phyloP scores from a whole-genome alignment of 345 rosid genomes.

The Brassica cretica region DNA sequence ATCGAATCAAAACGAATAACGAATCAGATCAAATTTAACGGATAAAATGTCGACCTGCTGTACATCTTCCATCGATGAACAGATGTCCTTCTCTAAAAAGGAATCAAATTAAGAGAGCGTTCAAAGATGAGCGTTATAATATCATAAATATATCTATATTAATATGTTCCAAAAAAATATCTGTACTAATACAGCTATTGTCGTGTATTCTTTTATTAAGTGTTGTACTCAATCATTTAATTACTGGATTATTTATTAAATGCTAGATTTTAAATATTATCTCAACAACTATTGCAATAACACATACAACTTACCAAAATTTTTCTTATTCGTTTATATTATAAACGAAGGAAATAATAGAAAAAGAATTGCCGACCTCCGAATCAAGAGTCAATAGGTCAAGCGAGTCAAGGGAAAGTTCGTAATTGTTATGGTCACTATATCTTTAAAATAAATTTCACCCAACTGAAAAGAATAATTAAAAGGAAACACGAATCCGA shows the following conservation, averaged over 20 bases:
- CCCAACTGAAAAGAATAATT: not conserved
- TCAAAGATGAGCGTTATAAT: not conserved
- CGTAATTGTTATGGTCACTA: constrained; percentile 17
- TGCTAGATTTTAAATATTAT: not conserved
- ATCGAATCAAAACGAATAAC: too few relatives aligned
- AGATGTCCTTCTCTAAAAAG: not conserved
- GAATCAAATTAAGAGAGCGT: not conserved
- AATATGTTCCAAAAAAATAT: too few relatives aligned
- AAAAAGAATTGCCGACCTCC: constrained; percentile 35
- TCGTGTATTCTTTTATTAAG: not conserved
- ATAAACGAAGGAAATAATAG: not conserved
- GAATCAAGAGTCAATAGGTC: constrained; percentile 13
- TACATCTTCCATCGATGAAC: not conserved
- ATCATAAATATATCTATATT: not conserved
- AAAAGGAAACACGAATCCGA: constrained; percentile 25
- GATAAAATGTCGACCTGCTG: too few relatives aligned
- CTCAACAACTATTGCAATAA: not conserved
- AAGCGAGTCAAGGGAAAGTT: constrained; percentile 36
- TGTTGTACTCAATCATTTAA: not conserved
- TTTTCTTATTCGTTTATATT: not conserved
- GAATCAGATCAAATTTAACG: too few relatives aligned
- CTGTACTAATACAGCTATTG: not conserved
- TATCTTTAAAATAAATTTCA: not conserved
- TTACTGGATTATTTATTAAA: not conserved
- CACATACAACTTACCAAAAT: not conserved